phyloP scores from a whole-genome alignment of 495 filamentous ascomycete species.

The Collariella sp. region DNA sequence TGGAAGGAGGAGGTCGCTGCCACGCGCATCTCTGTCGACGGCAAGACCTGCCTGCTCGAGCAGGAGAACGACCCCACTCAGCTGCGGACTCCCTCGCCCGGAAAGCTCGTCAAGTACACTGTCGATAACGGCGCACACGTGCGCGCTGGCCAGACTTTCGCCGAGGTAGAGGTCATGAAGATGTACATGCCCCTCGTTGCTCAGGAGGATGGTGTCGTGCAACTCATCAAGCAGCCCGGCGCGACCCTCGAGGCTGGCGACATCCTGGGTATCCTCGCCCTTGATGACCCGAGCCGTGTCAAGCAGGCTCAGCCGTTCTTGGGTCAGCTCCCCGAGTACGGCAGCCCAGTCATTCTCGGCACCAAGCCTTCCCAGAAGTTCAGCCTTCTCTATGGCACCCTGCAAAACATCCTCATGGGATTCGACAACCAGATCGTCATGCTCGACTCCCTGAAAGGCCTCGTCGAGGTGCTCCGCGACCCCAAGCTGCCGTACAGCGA shows the following conservation, averaged over 20 bases:
- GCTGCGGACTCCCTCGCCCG: constrained; percentile 85
- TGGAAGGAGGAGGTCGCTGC: constrained; percentile 98
- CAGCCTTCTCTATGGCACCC: constrained; percentile 61
- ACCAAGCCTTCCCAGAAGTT: constrained; percentile 90
- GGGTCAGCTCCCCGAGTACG: constrained; percentile 81
- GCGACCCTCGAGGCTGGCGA: constrained; percentile 97
- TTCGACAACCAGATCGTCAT: constrained; percentile 98
- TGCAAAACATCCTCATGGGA: constrained; percentile 83
- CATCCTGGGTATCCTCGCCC: constrained; percentile 92
- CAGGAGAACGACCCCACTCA: constrained; percentile 99
- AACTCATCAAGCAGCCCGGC: constrained; percentile 98
- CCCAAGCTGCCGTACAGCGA: constrained; percentile 91
- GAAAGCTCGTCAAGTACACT: constrained; percentile 97
- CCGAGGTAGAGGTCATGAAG: constrained; percentile 99
- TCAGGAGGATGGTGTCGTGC: constrained; percentile 94
- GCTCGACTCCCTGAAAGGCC: constrained; percentile 75
- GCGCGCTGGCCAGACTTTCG: constrained; percentile 84
- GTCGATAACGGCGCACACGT: constrained; percentile 96
- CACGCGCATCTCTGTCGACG: constrained; percentile 90
- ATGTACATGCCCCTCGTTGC: constrained; percentile 99
- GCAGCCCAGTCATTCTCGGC: constrained; percentile 75
- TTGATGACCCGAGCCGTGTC: constrained; percentile 93
- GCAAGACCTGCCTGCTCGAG: constrained; percentile 95
- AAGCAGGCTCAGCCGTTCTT: constrained; percentile 97
- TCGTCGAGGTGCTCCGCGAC: constrained; percentile 82